Percentiles rank a stretch among this genome's conserved stretches.
Conservation (phyloP, 208 protist species). For the Acanthamoeba divionensis region DNA sequence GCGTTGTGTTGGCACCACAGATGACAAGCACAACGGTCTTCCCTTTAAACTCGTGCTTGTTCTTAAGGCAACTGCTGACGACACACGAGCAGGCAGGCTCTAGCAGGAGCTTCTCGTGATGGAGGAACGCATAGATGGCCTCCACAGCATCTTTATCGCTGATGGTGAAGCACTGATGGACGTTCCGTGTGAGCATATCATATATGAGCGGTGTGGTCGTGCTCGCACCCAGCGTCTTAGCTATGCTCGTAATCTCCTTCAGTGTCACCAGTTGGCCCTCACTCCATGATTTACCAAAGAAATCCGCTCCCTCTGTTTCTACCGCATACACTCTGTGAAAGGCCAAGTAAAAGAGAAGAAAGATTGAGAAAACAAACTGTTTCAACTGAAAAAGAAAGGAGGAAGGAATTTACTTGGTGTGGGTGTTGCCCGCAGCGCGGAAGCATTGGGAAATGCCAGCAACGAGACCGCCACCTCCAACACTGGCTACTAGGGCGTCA, state of each 20-base stretch:
- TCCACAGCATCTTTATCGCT: not conserved
- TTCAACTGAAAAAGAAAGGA: no score
- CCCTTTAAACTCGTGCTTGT: not conserved
- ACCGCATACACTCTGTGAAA: not conserved
- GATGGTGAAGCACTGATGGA: not conserved
- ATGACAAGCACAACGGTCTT: not conserved
- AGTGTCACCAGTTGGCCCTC: not conserved
- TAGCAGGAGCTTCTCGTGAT: not conserved
- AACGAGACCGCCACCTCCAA: not conserved
- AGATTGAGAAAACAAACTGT: no score
- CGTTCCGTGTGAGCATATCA: not conserved
- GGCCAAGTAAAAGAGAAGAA: no score
- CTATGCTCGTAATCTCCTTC: not conserved
- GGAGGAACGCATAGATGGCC: not conserved
- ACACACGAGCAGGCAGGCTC: not conserved
- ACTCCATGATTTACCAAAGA: not conserved
- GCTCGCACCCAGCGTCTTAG: not conserved
- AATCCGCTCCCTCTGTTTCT: not conserved
- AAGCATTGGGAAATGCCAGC: not conserved
- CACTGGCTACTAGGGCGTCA: not conserved
- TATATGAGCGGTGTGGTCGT: not conserved
- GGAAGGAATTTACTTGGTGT: not conserved
- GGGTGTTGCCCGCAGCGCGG: not conserved
- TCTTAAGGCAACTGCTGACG: not conserved
- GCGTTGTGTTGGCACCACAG: not conserved